Evolutionary conservation across 208 protist species (phyloP), one percentile per base, ranked within the genome.

Genomic region (Crithidia thermophila): DNA sequence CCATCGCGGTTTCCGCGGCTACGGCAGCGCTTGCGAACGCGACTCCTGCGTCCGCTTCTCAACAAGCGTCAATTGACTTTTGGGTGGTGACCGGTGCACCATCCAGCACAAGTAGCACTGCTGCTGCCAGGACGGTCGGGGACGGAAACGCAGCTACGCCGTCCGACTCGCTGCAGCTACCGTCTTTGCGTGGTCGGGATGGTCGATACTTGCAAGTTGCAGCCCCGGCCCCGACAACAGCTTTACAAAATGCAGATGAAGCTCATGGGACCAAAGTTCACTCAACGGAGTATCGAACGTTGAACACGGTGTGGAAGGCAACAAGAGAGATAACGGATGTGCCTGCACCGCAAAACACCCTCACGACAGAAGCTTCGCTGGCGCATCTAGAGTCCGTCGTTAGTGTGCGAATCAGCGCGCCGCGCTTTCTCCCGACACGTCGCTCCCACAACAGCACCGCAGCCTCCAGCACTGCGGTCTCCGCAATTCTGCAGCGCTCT

Each of bases 231-330:
- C 4, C 63, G 10, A 0, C 21, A 8, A 16, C 20, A n/a, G 30
- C 14, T n/a, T n/a, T n/a, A 30, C 11, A 37, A 33, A 40, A 2
- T 42, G 2, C 27, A 45, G 18, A 36, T 6, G 14, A 59, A 13
- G 18, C 13, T 1, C 30, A 10, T 9, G 39, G 9, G 43, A 14
- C 6, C 10, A 10, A 43, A 10, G 25, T 20, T 14, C 27, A 14
- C 37, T 58, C 30, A 18, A 53, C 42, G 0, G 62, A 11, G 20
- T 45, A 52, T 37, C 62, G 56, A 11, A 43, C 23, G 2, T 51
- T 76, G 31, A 68, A 76, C 13, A 25, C 60, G 2, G 40, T 63
- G 4, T 75, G 68, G 68, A 39, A n/a, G n/a, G n/a, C n/a, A n/a
- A n/a, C n/a, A n/a, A n/a, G n/a, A n/a, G n/a, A n/a, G n/a, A n/a